Evolutionary conservation across 495 filamentous ascomycete species (phyloP), one percentile per base, ranked within the genome.

Genomic region (Venustampulla echinocandica): DNA sequence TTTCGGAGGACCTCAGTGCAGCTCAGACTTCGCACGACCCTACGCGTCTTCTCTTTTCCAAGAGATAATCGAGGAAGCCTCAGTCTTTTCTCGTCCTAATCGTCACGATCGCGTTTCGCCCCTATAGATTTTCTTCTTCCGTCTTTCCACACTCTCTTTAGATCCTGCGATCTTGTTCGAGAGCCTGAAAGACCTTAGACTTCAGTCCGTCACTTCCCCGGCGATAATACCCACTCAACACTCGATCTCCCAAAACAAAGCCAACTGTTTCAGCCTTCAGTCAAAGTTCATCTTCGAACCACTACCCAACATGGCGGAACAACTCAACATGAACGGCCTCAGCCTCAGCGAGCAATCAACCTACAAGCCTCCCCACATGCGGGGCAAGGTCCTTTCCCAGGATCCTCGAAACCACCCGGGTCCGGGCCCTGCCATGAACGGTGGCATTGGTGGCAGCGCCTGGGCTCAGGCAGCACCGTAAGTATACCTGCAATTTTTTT

Each of bases 361-460:
- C 38, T 98, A 98, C 72, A 95, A 97, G 62, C 92, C 92, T 56
- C 92, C 92, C 63, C 92, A 98, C 64, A 80, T 95, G 66, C 85
- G 92, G 61, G 70, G 69, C 54, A 77, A 77, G 61, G 69, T 69
- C n/a, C 7, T 30, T 7, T 7, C 7, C 7, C 27, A 30, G n/a
- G 27, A 30, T 30, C 7, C 7, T 30, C 7, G 7, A 60, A 47
- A 64, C 59, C 40, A 61, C 56, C 46, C 64, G 48, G 15, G 33
- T 33, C 30, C 51, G 36, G 59, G 50, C 6, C 34, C 34, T 11
- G 9, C 60, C 66, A 44, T 59, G 50, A 51, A 52, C 23, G 15
- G 10, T 37, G 59, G 55, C 36, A 44, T 58, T 20, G 51, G 52
- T 43, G 53, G 73, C 60, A 79, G 73, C 61, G 73, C 74, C 35